Conservation (phyloP, 2,329 filamentous ascomycete species). For the Diaporthe destruens region DNA sequence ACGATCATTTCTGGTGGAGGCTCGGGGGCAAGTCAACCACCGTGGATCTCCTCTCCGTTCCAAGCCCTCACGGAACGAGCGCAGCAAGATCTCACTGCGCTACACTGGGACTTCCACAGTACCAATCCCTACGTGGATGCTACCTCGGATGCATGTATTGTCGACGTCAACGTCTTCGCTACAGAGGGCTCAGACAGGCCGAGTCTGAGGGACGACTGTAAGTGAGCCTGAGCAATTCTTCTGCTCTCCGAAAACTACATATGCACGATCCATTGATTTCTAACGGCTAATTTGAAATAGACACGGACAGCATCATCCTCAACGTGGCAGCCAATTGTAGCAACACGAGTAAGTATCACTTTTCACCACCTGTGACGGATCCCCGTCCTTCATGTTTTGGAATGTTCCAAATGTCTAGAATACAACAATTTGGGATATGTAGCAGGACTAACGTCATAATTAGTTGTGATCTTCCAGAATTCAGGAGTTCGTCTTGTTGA, state of each 20-base stretch:
- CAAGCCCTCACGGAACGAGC: conserved; percentile 64
- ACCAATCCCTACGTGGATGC: conserved; percentile 59
- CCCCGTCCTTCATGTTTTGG: too few species aligned
- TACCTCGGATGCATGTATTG: conserved; percentile 73
- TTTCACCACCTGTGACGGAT: too few species aligned
- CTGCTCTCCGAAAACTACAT: too few species aligned
- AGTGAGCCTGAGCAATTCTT: background rate
- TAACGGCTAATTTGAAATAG: background rate
- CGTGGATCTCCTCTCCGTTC: conserved; percentile 62
- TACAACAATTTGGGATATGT: too few species aligned
- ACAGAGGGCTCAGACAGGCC: conserved; percentile 77
- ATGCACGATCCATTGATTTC: background rate
- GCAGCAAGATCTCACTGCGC: conserved; percentile 62
- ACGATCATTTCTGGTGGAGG: conserved; percentile 60
- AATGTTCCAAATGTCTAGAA: too few species aligned
- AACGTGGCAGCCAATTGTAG: conserved; percentile 69
- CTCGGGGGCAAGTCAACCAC: conserved; percentile 58
- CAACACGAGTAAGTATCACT: conserved; percentile 59
- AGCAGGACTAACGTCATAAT: too few species aligned
- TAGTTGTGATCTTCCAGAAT: conserved; percentile 73
- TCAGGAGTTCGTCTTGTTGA: conserved; percentile 71
- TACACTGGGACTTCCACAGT: conserved; percentile 67
- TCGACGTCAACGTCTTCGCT: conserved; percentile 75
- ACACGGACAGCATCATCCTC: conserved; percentile 68
- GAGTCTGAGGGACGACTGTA: conserved; percentile 72